Base-by-base conservation (phyloP, 352 stramenopile species). In the Pythium volutum region DNA sequence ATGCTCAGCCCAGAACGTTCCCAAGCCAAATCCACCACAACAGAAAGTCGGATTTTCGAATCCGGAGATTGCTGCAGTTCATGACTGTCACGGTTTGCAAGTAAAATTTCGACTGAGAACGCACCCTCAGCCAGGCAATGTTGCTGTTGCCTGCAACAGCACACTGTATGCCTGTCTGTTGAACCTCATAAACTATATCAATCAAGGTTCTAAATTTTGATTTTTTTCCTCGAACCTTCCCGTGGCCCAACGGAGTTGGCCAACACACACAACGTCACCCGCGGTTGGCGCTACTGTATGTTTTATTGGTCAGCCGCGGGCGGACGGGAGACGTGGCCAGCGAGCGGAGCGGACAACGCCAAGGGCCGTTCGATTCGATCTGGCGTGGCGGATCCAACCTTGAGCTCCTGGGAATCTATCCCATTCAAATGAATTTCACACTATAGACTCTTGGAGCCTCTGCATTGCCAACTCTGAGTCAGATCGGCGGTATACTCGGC, bases 1-100 rank as follows among this genome's bases (percentile, higher is more conserved):
- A 69, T 52, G 43, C 62, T 62, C 61, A 67, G 41, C 22, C 38
- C 38, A 33, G 47, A 43, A 43, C 47, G 47, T 36, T 59, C 49
- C 31, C n/a, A 49, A 10, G 4, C 39, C 38, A 59, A 20, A 46
- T 25, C 15, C 18, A 36, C 34, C 20, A n/a, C 42, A 51, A 10
- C 7, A 51, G 48, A 57, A 57, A 57, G 12, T 20, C 23, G 2
- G 22, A 49, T 48, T 49, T 58, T 58, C 51, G 51, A 58, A 49
- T 10, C 38, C 23, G 50, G 46, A 38, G n/a, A 29, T 50, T 31
- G 43, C 20, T n/a, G 22, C 43, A 50, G 25, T 43, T 22, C 36
- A 18, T 43, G 36, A 16, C 36, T 20, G 4, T 43, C 36, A 43
- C 36, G 18, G 36, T 11, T 15, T 11, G 23, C 23, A 50, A 55